phyloP scores from a whole-genome alignment of 2,329 filamentous ascomycete genomes.

The Helotiales sp. region DNA sequence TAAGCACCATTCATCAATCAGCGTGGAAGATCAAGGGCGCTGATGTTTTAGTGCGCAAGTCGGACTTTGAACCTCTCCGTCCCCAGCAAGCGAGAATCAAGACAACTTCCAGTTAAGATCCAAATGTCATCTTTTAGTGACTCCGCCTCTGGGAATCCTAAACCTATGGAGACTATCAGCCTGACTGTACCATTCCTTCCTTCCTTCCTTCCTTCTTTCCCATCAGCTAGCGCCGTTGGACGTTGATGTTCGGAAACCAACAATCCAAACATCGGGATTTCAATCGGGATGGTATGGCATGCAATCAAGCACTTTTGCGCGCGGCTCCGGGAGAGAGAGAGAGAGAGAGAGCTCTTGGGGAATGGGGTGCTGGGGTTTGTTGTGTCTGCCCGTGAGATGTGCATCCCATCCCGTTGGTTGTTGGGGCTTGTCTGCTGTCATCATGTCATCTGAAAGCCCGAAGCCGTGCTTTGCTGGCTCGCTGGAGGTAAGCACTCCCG shows the following conservation, averaged over 20 bases:
- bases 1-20: neutral
- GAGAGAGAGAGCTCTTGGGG: neutral
- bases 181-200: neutral
- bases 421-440: neutral
- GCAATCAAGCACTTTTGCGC: conserved; percentile 12
- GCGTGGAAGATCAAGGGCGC: neutral
- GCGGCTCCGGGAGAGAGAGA: conserved; percentile 11
- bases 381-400: neutral
- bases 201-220: neutral
- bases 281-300: neutral
- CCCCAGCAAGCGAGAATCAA: neutral
- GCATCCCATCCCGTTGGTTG: neutral
- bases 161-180: neutral
- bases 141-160: neutral
- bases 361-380: neutral
- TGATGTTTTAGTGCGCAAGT: neutral
- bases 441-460: neutral
- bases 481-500: neutral
- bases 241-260: neutral
- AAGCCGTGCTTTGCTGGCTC: neutral
- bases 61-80: neutral
- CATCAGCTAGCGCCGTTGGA: neutral
- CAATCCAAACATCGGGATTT: neutral
- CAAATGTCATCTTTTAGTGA: conserved; percentile 3
- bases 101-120: no score